These are phyloP conservation scores for Pythium dissimile DNA, from an alignment of 352 stramenopile species.

Conservation along the genomic window DNA sequence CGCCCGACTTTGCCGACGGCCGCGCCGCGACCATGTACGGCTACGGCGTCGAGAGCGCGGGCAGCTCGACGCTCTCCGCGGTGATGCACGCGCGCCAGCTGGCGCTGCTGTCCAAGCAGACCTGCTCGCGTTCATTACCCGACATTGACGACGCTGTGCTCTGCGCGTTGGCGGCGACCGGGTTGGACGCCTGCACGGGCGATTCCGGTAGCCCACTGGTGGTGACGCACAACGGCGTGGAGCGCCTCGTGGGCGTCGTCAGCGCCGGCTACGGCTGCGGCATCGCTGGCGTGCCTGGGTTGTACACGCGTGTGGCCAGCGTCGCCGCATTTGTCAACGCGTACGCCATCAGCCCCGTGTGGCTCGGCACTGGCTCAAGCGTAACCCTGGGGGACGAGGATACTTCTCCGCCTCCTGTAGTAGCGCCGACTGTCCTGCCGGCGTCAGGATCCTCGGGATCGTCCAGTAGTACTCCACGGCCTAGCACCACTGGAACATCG, in stretches of 20 bases:
- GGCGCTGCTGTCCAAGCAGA: constrained; percentile 18
- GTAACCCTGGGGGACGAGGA: too few species aligned
- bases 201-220: constrained; percentile 39
- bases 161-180: constrained; percentile 23
- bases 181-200: constrained; percentile 30
- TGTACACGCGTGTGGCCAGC: constrained; percentile 34
- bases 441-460: background rate
- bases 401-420: too few species aligned
- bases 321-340: constrained; percentile 27
- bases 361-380: constrained; percentile 2
- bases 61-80: constrained; percentile 13
- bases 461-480: too few species aligned
- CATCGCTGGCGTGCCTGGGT: constrained; percentile 25
- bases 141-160: constrained; percentile 28
- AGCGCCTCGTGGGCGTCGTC: constrained; percentile 30
- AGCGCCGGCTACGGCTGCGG: constrained; percentile 38
- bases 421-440: too few species aligned
- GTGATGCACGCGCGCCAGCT: constrained; percentile 24
- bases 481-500: too few species aligned
- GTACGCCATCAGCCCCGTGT: constrained; percentile 14
- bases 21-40: constrained; percentile 27
- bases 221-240: constrained; percentile 4
- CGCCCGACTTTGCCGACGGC: constrained; percentile 20
- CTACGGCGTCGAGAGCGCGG: constrained; percentile 22
- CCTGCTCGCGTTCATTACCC: constrained; percentile 17